Conservation (phyloP, 2,329 filamentous ascomycete genomes). For the Lojkania enalia region DNA sequence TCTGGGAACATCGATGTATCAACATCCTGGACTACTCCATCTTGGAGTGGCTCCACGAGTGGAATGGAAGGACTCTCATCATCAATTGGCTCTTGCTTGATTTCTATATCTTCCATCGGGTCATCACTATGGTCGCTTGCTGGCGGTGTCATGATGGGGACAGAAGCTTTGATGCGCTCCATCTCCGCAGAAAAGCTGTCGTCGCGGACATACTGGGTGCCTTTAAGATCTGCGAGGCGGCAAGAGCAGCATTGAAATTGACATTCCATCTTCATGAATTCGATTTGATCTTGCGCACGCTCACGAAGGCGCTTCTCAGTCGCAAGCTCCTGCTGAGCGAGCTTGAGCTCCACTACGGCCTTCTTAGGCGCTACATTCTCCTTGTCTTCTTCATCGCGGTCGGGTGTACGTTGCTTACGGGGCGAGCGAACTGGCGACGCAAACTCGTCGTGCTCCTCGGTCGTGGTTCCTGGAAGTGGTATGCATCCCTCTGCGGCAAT, state of each 20-base stretch:
- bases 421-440: slow-evolving; percentile 61
- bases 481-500: slow-evolving; percentile 73
- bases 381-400: slow-evolving; percentile 47
- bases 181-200: slow-evolving; percentile 40
- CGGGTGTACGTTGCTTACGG: slow-evolving; percentile 52
- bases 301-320: slow-evolving; percentile 63
- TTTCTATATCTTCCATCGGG: slow-evolving; percentile 35
- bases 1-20: slow-evolving; percentile 17
- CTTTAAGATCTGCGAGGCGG: slow-evolving; percentile 45
- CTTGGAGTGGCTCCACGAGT: slow-evolving; percentile 7
- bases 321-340: slow-evolving; percentile 56
- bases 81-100: slow-evolving; percentile 26
- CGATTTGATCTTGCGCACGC: slow-evolving; percentile 71
- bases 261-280: slow-evolving; percentile 77
- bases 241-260: slow-evolving; percentile 68
- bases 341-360: slow-evolving; percentile 51
- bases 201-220: slow-evolving; percentile 46
- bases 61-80: slow-evolving; percentile 24
- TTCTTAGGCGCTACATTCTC: slow-evolving; percentile 50
- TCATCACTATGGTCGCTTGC: slow-evolving; percentile 63
- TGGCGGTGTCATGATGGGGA: slow-evolving; percentile 62
- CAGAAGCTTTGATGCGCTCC: slow-evolving; percentile 46
- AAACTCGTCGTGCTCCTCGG: slow-evolving; percentile 63
- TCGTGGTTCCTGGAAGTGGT: slow-evolving; percentile 60
- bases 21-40: slow-evolving; percentile 9